Evolutionary conservation across 768 basidiomycete species (phyloP).

Genomic region (Russula abietina): DNA sequence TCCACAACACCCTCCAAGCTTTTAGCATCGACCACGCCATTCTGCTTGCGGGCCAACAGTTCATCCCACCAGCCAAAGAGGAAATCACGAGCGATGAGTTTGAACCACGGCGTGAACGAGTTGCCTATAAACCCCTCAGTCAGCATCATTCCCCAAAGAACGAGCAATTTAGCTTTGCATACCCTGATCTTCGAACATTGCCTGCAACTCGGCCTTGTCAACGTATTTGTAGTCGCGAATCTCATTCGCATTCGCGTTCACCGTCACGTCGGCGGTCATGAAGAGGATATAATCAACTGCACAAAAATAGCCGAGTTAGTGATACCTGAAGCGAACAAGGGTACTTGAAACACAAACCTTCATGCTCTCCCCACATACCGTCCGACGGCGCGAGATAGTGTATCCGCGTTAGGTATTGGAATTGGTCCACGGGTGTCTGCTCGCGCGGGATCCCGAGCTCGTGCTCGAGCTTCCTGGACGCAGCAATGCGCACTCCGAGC

Average conservation of each 20-base stretch:
- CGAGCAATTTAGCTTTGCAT: constrained; percentile 25
- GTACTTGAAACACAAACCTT: constrained; percentile 49
- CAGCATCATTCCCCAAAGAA: constrained; percentile 4
- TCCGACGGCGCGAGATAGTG: constrained; percentile 94
- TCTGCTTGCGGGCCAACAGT: constrained; percentile 54
- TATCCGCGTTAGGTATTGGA: constrained; percentile 93
- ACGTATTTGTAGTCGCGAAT: constrained; percentile 90
- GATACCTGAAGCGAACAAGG: neutral
- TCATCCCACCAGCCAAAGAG: constrained; percentile 99
- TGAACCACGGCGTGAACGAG: constrained; percentile 98
- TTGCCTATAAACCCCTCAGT: constrained; percentile 45
- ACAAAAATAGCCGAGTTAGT: neutral
- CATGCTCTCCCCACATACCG: constrained; percentile 97
- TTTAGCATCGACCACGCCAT: constrained; percentile 59
- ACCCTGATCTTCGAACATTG: constrained; percentile 84
- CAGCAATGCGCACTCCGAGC: constrained; percentile 82
- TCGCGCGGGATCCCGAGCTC: constrained; percentile 85
- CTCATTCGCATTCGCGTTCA: constrained; percentile 81
- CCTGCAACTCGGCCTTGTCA: constrained; percentile 79
- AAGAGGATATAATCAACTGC: constrained; percentile 98
- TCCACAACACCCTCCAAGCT: constrained; percentile 61
- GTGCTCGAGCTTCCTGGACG: constrained; percentile 90
- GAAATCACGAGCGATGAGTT: constrained; percentile 93
- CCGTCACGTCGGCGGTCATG: constrained; percentile 79
- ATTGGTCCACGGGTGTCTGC: constrained; percentile 76